Evolutionary conservation across 2,329 filamentous ascomycete genomes (phyloP).

Genomic region (Lojkania enalia): DNA sequence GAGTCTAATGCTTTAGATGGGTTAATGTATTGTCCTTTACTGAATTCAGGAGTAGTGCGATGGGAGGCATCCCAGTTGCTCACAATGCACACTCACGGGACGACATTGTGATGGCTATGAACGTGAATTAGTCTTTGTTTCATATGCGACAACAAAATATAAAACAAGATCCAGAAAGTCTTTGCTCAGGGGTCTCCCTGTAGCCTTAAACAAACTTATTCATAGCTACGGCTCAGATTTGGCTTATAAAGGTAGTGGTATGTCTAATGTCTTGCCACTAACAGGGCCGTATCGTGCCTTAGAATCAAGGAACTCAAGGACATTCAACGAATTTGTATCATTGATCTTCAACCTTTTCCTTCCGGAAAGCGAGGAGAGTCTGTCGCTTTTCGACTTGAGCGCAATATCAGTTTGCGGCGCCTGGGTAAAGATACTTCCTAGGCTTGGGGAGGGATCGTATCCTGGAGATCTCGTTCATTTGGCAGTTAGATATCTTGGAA

Average conservation of each 20-base stretch:
- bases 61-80: neutral
- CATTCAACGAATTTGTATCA: slow-evolving; percentile 5
- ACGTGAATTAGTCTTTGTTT: neutral
- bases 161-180: no score
- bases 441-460: slow-evolving; percentile 22
- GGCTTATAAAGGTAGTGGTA: neutral
- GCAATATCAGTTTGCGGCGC: slow-evolving; percentile 41
- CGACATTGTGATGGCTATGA: neutral
- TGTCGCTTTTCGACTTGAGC: slow-evolving; percentile 20
- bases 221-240: neutral
- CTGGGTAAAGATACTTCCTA: slow-evolving; percentile 47
- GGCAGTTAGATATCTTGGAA: slow-evolving; percentile 41
- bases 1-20: no score
- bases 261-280: neutral
- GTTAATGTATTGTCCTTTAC: no score
- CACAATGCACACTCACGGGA: neutral
- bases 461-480: slow-evolving; percentile 27
- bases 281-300: neutral
- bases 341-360: slow-evolving; percentile 11
- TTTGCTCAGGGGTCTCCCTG: no score
- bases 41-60: neutral
- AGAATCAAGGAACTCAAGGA: neutral
- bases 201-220: neutral
- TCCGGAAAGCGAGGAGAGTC: slow-evolving; percentile 12
- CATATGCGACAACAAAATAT: neutral